These are phyloP conservation scores for Magnaporthales sp. DNA, from an alignment of 2,329 filamentous ascomycete genomes.

Conservation along the genomic window DNA sequence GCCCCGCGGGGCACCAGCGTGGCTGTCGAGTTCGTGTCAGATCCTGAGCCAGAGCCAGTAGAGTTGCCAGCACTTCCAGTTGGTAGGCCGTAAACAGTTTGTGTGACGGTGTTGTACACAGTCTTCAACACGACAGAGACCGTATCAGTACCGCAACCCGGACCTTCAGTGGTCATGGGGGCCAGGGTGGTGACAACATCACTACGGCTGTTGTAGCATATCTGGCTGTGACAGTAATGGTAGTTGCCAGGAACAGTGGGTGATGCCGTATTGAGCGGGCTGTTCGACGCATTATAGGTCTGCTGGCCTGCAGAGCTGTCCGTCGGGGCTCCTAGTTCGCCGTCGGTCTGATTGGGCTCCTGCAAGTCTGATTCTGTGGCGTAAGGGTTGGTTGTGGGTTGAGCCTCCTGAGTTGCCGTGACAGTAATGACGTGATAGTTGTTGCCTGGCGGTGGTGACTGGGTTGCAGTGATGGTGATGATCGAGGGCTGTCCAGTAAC, in stretches of 20 bases:
- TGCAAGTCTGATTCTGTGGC: not conserved
- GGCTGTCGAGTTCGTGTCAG: not conserved
- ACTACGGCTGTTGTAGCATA: constrained; percentile 4
- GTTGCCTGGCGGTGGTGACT: not conserved
- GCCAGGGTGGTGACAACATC: not conserved
- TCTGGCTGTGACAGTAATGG: constrained; percentile 10
- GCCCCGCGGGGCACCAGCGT: not conserved
- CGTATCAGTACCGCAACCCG: constrained; percentile 11
- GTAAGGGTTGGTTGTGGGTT: not conserved
- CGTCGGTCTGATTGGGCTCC: not conserved
- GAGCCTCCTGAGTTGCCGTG: not conserved
- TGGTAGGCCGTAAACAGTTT: constrained; percentile 13
- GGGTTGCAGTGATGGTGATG: not conserved
- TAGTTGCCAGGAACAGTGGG: not conserved
- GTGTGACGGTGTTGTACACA: constrained; percentile 26
- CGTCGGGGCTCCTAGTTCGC: not conserved
- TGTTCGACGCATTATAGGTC: not conserved
- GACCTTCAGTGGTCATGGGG: not conserved
- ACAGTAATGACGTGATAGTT: not conserved
- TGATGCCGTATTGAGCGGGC: not conserved
- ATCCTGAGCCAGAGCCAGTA: not conserved
- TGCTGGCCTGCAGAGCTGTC: not conserved
- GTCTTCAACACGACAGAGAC: constrained; percentile 23
- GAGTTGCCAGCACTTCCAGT: not conserved
- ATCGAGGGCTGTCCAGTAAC: not conserved